These are phyloP conservation scores for Carex scoparia DNA, from an alignment of 176 grass and related monocot genomes.

Conservation along the genomic window DNA sequence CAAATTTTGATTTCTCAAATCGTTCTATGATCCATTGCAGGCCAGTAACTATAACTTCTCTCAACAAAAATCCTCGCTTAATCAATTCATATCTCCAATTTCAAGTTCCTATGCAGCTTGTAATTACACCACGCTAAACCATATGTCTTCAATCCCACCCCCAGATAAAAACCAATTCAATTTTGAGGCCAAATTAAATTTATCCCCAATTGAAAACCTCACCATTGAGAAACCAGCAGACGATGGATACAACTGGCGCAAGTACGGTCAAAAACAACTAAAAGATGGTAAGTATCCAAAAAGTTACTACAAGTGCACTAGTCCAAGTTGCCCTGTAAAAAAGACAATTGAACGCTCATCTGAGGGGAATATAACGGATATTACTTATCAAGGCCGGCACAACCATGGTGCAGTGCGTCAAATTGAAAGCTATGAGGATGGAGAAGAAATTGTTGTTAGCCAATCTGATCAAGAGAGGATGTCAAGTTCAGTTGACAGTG, in stretches of 20 bases:
- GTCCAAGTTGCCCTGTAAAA: constrained; percentile 58
- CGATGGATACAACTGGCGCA: constrained; percentile 84
- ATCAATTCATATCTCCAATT: constrained; percentile 28
- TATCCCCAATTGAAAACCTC: neutral
- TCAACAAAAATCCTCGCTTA: constrained; percentile 19
- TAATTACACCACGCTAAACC: neutral
- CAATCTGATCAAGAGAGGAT: constrained; percentile 15
- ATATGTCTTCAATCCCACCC: neutral
- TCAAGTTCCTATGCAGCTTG: neutral
- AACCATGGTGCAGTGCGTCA: constrained; percentile 29
- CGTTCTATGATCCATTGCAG: constrained; percentile 1
- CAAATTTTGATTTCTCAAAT: neutral
- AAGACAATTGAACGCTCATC: constrained; percentile 68
- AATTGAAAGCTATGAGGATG: neutral
- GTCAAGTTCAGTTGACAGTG: neutral
- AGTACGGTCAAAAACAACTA: constrained; percentile 86
- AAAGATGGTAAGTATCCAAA: constrained; percentile 70
- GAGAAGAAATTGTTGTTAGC: neutral
- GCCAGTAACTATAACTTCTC: neutral
- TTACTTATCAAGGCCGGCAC: constrained; percentile 80
- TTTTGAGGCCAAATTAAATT: neutral
- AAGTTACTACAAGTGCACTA: constrained; percentile 79
- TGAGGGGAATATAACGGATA: constrained; percentile 67
- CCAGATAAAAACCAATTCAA: constrained; percentile 16
- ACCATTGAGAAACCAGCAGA: constrained; percentile 61